Base-by-base conservation (phyloP, 164 flowering plant genomes). In the Kingdonia uniflora region DNA sequence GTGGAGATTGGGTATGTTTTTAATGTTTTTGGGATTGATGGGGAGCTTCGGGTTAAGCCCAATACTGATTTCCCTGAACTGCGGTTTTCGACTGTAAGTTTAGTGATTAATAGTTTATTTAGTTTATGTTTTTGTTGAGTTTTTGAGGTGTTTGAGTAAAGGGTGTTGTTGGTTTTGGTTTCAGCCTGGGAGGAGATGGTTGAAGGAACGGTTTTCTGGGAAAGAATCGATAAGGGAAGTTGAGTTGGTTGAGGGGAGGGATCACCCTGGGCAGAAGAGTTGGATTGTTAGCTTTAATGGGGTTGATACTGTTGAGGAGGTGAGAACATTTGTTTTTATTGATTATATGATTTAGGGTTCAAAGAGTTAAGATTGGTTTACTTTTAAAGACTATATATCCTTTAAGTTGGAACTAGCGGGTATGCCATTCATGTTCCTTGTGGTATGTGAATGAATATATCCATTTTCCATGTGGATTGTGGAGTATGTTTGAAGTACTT, bases 141-240 rank as follows among this genome's bases (percentile, higher is more conserved):
- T 29, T 29, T 29, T 29, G 35, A 29, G 35, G 35, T 29, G 35
- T 4, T 29, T 29, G 4, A 8, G 8, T 29, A 29, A 8, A 3
- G 35, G 35, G 35, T 4, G 35, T 29, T 17, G 2, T 54, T 10
- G 12, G 20, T 19, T 0, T 55, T 51, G 22, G 38, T 55, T 66
- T 60, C 63, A 84, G 95, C 87, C 87, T 61, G 98, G 98, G 42
- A 82, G 15, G 67, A 75, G 96, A 72, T 92, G 96, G 98, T 59
- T 92, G 68, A 80, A 75, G 65, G 79, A 76, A 55, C 68, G 65
- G 54, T 49, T 75, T 54, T 71, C 44, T 0, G 96, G 98, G 49
- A 76, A 55, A 59, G 85, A 84, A 29, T 58, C 39, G 11, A 68
- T 88, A 62, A 71, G 64, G 55, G 95, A 88, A 68, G 82, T 92